Evolutionary conservation across 2,329 filamentous ascomycete genomes (phyloP), one percentile per base, ranked within the genome.

Genomic region (Didymella exigua): DNA sequence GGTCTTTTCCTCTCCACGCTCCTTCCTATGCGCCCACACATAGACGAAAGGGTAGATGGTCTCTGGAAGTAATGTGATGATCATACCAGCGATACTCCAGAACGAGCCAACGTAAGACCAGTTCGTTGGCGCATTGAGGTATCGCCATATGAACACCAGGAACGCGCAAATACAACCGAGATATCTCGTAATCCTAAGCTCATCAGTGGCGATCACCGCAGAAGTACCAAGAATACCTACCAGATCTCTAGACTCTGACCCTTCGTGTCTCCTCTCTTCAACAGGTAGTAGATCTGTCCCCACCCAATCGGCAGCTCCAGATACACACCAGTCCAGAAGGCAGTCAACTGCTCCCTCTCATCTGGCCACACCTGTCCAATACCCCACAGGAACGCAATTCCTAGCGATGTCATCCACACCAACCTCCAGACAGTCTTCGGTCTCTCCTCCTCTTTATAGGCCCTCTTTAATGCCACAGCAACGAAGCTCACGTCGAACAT

Each of bases 211-310:
- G 1, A 11, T 18, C 11, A 30, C 26, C 18, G 2, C 16, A n/a
- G 13, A 9, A 8, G 9, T 5, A 27, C 16, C 5, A 10, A 18
- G 16, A 26, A n/a, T 7, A 63, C 73, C 36, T 51, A 76, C 75
- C 75, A 77, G 9, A 77, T 76, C 60, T 77, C 75, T 9, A 77
- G 46, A 42, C 68, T 73, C 58, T 77, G 75, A 6, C 75, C 75
- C 31, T 72, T 75, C 2, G 73, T 72, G 52, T 74, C 66, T 31
- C 67, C 44, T 18, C 69, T 57, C 30, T 63, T 63, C 9, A 68
- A 13, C 23, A 75, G 27, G 48, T 76, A 65, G 30, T 68, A 59
- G 14, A 76, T 44, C 34, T 68, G 68, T 0, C 70, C 74, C 71
- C 72, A 76, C 13, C 72, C 70, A 50, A 77, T 77, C 5, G 74